Evolutionary conservation across 2,329 filamentous ascomycete species (phyloP).

Genomic region (Mycosphaerella arachidis): DNA sequence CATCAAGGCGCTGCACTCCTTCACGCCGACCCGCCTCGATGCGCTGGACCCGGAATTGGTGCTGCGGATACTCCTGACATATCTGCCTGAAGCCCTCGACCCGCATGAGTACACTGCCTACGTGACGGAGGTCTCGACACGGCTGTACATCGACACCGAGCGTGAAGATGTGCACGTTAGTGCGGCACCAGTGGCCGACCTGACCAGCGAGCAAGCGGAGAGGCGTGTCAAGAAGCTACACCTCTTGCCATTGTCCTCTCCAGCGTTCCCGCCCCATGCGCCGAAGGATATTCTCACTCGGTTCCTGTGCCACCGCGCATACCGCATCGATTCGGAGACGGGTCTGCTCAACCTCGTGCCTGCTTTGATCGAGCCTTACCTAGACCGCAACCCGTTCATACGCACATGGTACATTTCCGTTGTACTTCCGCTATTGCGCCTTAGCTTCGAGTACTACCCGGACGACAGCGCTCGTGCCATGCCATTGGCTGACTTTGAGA

Average conservation of each 20-base stretch:
- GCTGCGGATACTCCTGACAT: conserved; percentile 69
- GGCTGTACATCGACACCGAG: conserved; percentile 41
- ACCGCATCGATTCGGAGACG: conserved; percentile 65
- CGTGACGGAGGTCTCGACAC: conserved; percentile 53
- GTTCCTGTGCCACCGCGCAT: conserved; percentile 65
- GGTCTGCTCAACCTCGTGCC: conserved; percentile 67
- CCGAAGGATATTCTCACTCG: conserved; percentile 54
- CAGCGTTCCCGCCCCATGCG: conserved; percentile 45
- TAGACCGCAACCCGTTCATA: conserved; percentile 57
- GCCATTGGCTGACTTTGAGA: conserved; percentile 61
- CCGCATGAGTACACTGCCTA: conserved; percentile 61
- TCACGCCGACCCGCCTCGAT: conserved; percentile 54
- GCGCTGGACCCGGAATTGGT: conserved; percentile 61
- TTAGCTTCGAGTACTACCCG: conserved; percentile 67
- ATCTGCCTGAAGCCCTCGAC: conserved; percentile 66
- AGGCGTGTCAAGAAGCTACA: conserved; percentile 61
- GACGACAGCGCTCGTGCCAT: conserved; percentile 51
- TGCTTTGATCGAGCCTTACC: conserved; percentile 63
- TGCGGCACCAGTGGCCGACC: conserved; percentile 49
- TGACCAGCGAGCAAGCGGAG: conserved; percentile 61
- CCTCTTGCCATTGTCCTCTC: conserved; percentile 52
- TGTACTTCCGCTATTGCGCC: conserved; percentile 63
- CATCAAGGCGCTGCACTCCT: conserved; percentile 56
- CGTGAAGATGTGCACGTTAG: conserved; percentile 49
- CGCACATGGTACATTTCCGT: conserved; percentile 65